Evolutionary conservation across 2,329 filamentous ascomycete genomes (phyloP).

Genomic region (Trichoderma hamatum): DNA sequence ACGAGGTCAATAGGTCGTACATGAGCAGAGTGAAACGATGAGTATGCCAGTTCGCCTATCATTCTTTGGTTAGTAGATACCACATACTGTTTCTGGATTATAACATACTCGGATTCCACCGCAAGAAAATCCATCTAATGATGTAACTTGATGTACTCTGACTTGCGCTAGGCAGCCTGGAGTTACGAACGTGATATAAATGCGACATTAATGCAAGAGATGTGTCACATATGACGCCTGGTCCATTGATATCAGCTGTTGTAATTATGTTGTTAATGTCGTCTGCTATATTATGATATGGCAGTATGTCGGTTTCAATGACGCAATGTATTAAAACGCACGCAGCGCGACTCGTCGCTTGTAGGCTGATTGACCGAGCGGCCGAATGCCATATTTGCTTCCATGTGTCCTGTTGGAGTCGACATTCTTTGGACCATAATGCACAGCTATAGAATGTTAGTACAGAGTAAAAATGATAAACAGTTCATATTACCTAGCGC

Average conservation of each 20-base stretch:
- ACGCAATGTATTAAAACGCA: constrained; percentile 73
- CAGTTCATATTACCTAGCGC: constrained; percentile 65
- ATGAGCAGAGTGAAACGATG: constrained; percentile 65
- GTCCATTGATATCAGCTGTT: constrained; percentile 80
- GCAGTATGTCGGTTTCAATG: constrained; percentile 65
- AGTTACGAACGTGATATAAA: constrained; percentile 67
- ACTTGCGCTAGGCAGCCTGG: constrained; percentile 68
- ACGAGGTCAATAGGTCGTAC: constrained; percentile 67
- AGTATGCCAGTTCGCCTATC: constrained; percentile 67
- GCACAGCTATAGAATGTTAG: constrained; percentile 42
- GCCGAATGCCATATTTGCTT: constrained; percentile 42
- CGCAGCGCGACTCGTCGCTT: constrained; percentile 73
- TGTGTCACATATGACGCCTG: constrained; percentile 76
- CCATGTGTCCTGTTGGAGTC: constrained; percentile 34
- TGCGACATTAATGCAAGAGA: constrained; percentile 73
- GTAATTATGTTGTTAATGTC: constrained; percentile 73
- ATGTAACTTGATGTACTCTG: constrained; percentile 70
- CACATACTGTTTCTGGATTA: background rate
- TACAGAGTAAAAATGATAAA: background rate
- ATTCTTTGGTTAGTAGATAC: background rate
- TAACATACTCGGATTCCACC: constrained; percentile 76
- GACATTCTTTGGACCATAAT: constrained; percentile 37
- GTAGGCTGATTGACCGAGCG: constrained; percentile 69
- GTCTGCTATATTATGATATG: constrained; percentile 67
- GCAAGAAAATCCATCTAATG: constrained; percentile 78